phyloP scores from a whole-genome alignment of 208 protist genomes.

The Acanthamoeba divionensis region DNA sequence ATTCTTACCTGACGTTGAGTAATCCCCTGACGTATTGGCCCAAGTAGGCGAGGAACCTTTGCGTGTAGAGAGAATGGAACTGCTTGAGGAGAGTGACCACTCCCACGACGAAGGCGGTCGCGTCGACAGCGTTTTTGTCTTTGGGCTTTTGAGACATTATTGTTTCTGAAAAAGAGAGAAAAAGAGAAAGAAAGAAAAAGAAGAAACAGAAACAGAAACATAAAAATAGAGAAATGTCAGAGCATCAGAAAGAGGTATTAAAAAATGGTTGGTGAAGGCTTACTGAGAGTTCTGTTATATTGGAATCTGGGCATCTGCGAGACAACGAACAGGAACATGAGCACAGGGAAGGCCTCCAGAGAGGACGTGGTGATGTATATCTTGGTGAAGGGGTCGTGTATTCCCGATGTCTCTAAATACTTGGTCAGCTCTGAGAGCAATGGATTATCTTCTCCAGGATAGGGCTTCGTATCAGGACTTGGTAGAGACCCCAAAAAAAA shows the following conservation, averaged over 20 bases:
- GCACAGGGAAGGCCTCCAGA: slow-evolving; percentile 80
- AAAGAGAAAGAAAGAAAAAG: neutral
- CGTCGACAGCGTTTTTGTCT: slow-evolving; percentile 81
- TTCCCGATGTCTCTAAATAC: slow-evolving; percentile 85
- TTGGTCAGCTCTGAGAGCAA: slow-evolving; percentile 80
- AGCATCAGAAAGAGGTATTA: neutral
- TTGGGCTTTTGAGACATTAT: slow-evolving; percentile 64
- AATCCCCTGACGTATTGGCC: slow-evolving; percentile 84
- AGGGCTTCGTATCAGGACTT: slow-evolving; percentile 78
- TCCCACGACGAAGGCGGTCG: slow-evolving; percentile 85
- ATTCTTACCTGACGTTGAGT: slow-evolving; percentile 62
- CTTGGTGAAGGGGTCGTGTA: slow-evolving; percentile 82
- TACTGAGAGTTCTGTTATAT: slow-evolving; percentile 73
- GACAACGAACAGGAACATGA: slow-evolving; percentile 84
- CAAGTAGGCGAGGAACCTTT: slow-evolving; percentile 84
- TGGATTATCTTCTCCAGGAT: slow-evolving; percentile 81
- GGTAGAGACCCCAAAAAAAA: neutral
- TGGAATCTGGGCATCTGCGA: slow-evolving; percentile 73
- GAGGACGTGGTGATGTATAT: slow-evolving; percentile 85
- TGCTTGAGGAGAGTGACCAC: slow-evolving; percentile 90
- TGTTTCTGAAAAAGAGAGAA: neutral
- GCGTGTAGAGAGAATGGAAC: slow-evolving; percentile 85
- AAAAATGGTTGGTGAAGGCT: neutral
- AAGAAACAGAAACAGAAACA: neutral
- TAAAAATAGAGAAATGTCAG: neutral